Evolutionary conservation across 2,329 filamentous ascomycete genomes (phyloP).

Genomic region (Zarea fungicola): DNA sequence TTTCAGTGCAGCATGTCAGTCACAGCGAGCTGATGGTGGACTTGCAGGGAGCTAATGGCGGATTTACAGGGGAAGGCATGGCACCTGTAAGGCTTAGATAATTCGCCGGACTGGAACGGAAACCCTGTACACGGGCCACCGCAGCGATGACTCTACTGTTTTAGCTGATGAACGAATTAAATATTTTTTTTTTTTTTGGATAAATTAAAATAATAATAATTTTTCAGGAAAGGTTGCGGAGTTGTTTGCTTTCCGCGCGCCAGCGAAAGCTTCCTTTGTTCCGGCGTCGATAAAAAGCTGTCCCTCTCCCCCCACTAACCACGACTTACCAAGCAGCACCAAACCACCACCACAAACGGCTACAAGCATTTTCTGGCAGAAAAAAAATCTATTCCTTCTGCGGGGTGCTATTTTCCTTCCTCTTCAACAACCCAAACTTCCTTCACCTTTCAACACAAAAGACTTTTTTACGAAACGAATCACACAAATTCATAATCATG

Average conservation of each 20-base stretch:
- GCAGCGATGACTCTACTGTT: conserved; percentile 4
- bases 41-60: conserved; percentile 1
- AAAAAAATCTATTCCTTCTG: conserved; percentile 10
- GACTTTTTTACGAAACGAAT: conserved; percentile 2
- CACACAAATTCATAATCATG: conserved; percentile 39
- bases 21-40: neutral
- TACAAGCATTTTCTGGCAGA: conserved; percentile 6
- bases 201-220: neutral
- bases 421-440: conserved; percentile 10
- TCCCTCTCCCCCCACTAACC: neutral
- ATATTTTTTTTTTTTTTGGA: neutral
- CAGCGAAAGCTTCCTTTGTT: neutral
- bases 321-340: conserved; percentile 4
- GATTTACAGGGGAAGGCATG: conserved; percentile 5
- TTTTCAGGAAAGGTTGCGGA: neutral
- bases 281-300: neutral
- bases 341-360: conserved; percentile 3
- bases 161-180: neutral
- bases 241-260: neutral
- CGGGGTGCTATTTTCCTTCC: conserved; percentile 1
- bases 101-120: no score
- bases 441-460: neutral
- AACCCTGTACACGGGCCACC: neutral
- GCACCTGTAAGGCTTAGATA: no score
- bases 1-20: neutral